phyloP scores from a whole-genome alignment of 2,329 filamentous ascomycete species.

The Lachnellula willkommii region DNA sequence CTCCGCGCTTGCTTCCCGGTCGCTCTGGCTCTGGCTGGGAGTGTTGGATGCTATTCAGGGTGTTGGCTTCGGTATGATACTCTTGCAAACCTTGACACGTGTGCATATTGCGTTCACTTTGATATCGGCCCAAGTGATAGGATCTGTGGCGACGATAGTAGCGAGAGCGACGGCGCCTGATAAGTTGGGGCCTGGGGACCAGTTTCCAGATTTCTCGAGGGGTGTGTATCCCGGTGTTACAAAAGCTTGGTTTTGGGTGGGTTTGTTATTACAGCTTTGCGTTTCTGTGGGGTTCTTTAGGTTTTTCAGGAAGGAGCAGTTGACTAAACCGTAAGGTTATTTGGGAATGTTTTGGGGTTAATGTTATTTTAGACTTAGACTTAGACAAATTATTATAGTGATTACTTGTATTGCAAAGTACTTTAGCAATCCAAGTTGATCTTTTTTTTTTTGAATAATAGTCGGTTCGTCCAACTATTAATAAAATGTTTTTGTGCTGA shows the following conservation, averaged over 20 bases:
- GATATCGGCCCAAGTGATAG: constrained; percentile 56
- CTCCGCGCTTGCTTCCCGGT: constrained; percentile 48
- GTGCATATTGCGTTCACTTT: constrained; percentile 60
- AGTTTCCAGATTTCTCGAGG: constrained; percentile 58
- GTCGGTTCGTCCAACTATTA: too few species aligned
- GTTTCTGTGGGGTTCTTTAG: constrained; percentile 53
- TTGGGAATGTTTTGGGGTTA: too few species aligned
- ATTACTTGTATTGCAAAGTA: too few species aligned
- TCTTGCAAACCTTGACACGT: constrained; percentile 59
- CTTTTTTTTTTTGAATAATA: too few species aligned
- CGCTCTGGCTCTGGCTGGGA: constrained; percentile 63
- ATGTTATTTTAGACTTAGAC: too few species aligned
- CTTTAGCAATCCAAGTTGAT: too few species aligned
- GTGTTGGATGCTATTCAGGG: constrained; percentile 60
- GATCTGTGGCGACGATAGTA: constrained; percentile 56
- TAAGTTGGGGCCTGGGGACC: constrained; percentile 53
- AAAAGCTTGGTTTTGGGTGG: constrained; percentile 51
- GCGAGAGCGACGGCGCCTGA: constrained; percentile 57
- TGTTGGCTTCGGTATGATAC: constrained; percentile 62
- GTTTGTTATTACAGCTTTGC: constrained; percentile 49
- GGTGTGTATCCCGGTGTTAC: constrained; percentile 39
- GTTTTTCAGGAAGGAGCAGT: constrained; percentile 54
- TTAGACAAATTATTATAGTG: too few species aligned
- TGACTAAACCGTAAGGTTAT: constrained; percentile 43
- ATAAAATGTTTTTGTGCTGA: too few species aligned